phyloP scores from a whole-genome alignment of 2,329 filamentous ascomycete genomes.

The Diaporthe vaccinii region DNA sequence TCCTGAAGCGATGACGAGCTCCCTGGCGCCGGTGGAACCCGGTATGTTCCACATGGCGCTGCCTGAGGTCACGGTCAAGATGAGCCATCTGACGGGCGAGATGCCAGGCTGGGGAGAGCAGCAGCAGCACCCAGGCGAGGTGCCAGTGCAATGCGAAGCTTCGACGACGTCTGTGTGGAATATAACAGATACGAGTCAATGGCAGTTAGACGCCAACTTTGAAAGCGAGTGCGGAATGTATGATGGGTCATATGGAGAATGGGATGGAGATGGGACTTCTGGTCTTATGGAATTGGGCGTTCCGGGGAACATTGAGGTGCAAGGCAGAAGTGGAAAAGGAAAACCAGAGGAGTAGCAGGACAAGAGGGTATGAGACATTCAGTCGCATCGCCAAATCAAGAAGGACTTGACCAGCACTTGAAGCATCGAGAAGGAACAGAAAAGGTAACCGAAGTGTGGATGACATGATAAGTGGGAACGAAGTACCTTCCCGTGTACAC shows the following conservation, averaged over 20 bases:
- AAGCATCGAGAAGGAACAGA: not conserved
- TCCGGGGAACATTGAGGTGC: not conserved
- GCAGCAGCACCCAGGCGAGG: not conserved
- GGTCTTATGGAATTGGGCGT: not conserved
- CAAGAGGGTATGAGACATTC: not conserved
- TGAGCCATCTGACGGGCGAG: not conserved
- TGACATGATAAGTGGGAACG: not conserved
- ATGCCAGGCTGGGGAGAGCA: not conserved
- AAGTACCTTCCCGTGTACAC: not conserved
- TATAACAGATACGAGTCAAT: not conserved
- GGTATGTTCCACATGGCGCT: not conserved
- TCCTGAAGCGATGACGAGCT: not conserved
- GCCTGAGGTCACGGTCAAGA: not conserved
- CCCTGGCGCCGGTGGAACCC: slow-evolving; percentile 1
- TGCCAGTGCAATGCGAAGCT: not conserved
- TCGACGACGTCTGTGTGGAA: not conserved
- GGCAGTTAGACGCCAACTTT: slow-evolving; percentile 3
- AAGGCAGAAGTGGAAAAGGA: not conserved
- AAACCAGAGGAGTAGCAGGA: not conserved
- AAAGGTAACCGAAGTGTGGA: not conserved
- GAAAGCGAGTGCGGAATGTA: not conserved
- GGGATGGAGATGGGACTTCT: not conserved
- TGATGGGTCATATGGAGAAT: not conserved
- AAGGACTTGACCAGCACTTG: not conserved
- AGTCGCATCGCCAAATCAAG: not conserved